Evolutionary conservation across 2,329 filamentous ascomycete genomes (phyloP).

Genomic region (Epichloe sp.): DNA sequence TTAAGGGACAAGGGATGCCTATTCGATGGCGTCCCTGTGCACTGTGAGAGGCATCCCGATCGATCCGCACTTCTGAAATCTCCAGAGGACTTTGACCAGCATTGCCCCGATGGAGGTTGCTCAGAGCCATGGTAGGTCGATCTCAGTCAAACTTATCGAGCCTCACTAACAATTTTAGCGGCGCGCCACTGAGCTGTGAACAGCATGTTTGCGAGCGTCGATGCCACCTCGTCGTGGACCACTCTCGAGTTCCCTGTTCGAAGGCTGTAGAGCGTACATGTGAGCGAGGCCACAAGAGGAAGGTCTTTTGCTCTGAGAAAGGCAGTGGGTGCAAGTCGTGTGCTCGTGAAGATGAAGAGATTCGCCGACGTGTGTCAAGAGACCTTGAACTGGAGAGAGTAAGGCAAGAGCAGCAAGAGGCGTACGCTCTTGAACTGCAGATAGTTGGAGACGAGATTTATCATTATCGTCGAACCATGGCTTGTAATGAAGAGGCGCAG

Average conservation of each 20-base stretch:
- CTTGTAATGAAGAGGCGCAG: constrained; percentile 3
- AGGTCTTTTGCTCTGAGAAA: constrained; percentile 30
- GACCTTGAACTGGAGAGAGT: constrained; percentile 38
- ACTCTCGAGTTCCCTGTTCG: constrained; percentile 32
- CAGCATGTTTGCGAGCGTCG: constrained; percentile 43
- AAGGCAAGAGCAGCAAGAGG: constrained; percentile 28
- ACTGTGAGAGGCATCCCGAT: constrained; percentile 46
- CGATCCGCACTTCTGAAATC: constrained; percentile 30
- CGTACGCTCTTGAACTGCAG: constrained; percentile 31
- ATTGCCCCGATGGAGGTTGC: constrained; percentile 61
- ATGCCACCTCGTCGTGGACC: constrained; percentile 51
- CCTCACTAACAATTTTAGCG: constrained; percentile 27
- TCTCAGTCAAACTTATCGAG: too few relatives aligned
- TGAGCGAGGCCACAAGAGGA: constrained; percentile 41
- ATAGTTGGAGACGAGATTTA: constrained; percentile 41
- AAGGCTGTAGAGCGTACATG: constrained; percentile 22
- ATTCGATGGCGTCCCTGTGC: constrained; percentile 46
- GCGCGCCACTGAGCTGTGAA: constrained; percentile 38
- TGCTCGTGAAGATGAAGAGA: constrained; percentile 31
- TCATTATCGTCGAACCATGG: constrained; percentile 19
- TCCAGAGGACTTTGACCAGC: constrained; percentile 43
- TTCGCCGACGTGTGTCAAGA: constrained; percentile 27
- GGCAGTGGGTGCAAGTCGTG: constrained; percentile 37
- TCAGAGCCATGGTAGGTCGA: constrained; percentile 19
- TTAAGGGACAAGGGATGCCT: constrained; percentile 39